Conservation (phyloP, 345 rosid genomes). For the Anacardium occidentale region DNA sequence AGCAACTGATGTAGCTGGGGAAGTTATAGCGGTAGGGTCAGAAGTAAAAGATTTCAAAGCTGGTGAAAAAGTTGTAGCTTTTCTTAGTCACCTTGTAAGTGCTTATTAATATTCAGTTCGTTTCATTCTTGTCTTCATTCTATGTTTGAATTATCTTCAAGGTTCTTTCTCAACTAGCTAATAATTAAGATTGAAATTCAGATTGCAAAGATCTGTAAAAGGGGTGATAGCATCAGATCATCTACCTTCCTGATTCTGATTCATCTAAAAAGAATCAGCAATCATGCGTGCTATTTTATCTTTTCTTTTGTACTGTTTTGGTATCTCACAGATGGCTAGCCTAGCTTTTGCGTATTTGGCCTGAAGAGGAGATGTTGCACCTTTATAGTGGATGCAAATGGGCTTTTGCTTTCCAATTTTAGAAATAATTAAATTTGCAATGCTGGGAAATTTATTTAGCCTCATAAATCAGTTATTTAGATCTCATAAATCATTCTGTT, state of each 20-base stretch:
- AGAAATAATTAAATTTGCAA: not conserved
- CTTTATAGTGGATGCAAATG: not conserved
- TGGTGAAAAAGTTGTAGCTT: constrained; percentile 80
- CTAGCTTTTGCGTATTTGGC: not conserved
- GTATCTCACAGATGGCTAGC: not conserved
- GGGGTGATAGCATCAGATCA: not conserved
- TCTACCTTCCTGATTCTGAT: no score
- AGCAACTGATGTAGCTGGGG: constrained; percentile 83
- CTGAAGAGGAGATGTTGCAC: no score
- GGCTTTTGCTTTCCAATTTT: not conserved
- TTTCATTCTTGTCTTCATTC: not conserved
- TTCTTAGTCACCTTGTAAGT: constrained; percentile 47
- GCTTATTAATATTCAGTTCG: not conserved
- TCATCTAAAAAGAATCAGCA: no score
- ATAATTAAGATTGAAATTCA: not conserved
- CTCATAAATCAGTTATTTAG: not conserved
- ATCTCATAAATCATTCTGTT: not conserved
- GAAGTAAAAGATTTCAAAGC: constrained; percentile 52
- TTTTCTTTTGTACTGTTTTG: no score
- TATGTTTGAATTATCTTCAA: not conserved
- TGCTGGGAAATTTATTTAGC: not conserved
- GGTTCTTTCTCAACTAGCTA: not conserved
- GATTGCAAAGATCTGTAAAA: not conserved
- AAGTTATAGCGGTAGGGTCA: constrained; percentile 63
- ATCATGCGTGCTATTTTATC: no score